Evolutionary conservation across 768 basidiomycete genomes (phyloP), one percentile per base, ranked within the genome.

Genomic region (Cyclocybe cylindracea): DNA sequence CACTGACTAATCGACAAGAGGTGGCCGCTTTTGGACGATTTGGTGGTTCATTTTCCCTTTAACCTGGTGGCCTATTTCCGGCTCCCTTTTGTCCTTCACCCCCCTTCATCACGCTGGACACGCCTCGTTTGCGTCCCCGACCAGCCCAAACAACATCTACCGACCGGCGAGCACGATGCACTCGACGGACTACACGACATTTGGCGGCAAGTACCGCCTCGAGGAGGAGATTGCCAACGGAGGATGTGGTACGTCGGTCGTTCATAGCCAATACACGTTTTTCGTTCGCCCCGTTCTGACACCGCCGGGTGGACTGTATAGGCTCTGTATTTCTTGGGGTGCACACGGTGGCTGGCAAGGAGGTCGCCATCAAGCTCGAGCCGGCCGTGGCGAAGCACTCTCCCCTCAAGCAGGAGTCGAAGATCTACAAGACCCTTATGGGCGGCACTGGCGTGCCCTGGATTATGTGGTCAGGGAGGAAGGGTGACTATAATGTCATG

Each of bases 401-500:
- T 43, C 90, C 90, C 2, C 79, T 94, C 58, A 86, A 88, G 66
- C 91, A 93, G 62, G n/a, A n/a, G n/a, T n/a, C 87, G 38, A 92
- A 90, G 70, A 91, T 94, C 37, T 95, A 95, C 80, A 93, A 92
- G 73, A 86, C 87, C n/a, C 81, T 95, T 16, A 16, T 16, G 16
- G 16, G 16, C 16, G 16, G 16, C 16, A 16, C 16, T 16, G 16
- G n/a, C 37, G 89, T 95, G 0, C 92, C 92, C 1, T n/a, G n/a
- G 84, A 89, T 94, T 56, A 86, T 93, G 78, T 94, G 91, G 85
- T 91, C 87, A 4, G 93, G 93, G 31, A 87, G n/a, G 54, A 87
- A 95, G 64, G 95, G 89, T 16, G 86, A 94, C 69, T 98, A 94
- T 74, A 98, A 98, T 65, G 94, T 98, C 61, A 91, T 99, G 80